Percentiles rank a stretch among this genome's conserved stretches.
These are phyloP conservation scores for Staphylotrichum longicolle DNA, from an alignment of 495 filamentous ascomycete species.

Conservation along the genomic window DNA sequence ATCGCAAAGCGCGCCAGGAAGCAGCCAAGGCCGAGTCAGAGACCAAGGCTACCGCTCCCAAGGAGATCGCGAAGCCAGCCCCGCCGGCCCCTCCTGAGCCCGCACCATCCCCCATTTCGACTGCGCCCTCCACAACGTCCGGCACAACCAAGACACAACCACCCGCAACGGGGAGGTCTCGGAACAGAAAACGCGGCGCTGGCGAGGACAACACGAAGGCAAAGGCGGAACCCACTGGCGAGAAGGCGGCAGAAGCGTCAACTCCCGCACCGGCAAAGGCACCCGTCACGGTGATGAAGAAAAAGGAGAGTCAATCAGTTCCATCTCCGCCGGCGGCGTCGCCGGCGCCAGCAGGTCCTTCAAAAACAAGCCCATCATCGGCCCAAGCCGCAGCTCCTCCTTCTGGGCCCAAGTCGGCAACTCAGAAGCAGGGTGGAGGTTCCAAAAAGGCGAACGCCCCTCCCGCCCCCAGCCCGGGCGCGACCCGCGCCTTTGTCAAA, in stretches of 20 bases:
- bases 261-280: conserved; percentile 26
- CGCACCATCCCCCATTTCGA: conserved; percentile 30
- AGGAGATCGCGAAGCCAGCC: conserved; percentile 36
- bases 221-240: conserved; percentile 23
- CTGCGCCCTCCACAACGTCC: conserved; percentile 20
- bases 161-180: conserved; percentile 29
- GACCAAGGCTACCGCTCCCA: conserved; percentile 40
- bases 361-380: conserved; percentile 14
- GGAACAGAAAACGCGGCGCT: conserved; percentile 30
- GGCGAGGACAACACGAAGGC: conserved; percentile 27
- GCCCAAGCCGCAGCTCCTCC: conserved; percentile 23
- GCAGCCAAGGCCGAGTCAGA: conserved; percentile 51
- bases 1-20: conserved; percentile 52
- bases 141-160: conserved; percentile 25
- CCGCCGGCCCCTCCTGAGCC: conserved; percentile 27
- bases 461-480: conserved; percentile 48
- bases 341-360: conserved; percentile 32
- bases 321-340: conserved; percentile 21
- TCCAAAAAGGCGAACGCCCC: conserved; percentile 21
- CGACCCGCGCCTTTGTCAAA: conserved; percentile 85
- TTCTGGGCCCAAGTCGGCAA: conserved; percentile 36
- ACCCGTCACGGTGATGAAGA: conserved; percentile 44
- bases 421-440: conserved; percentile 28
- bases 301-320: conserved; percentile 30
- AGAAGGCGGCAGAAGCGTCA: conserved; percentile 19